A percentile compares a stretch with the other conserved stretches of the same genome.
phyloP scores from a whole-genome alignment of 2,329 filamentous ascomycete species.

The Cercospora brassicicola region DNA sequence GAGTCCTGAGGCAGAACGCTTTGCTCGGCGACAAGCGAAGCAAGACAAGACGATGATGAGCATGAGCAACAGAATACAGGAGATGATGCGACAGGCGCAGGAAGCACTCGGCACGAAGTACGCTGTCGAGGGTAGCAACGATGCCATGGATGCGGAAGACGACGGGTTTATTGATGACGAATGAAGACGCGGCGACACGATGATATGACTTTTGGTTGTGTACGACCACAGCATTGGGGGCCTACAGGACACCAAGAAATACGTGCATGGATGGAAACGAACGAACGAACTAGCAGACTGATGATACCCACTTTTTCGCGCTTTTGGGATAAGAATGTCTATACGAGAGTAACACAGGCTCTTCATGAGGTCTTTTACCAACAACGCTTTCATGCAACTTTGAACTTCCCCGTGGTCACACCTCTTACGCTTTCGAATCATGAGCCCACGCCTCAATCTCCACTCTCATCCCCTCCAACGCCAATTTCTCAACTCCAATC shows the following conservation, averaged over 20 bases:
- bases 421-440: not conserved
- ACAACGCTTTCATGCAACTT: not conserved
- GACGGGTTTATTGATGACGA: slow-evolving; percentile 38
- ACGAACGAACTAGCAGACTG: slow-evolving; percentile 3
- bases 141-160: slow-evolving; percentile 38
- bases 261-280: not conserved
- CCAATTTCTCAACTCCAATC: not conserved
- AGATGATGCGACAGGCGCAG: slow-evolving; percentile 85
- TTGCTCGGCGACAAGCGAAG: slow-evolving; percentile 68
- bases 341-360: not conserved
- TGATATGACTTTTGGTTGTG: not conserved
- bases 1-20: slow-evolving; percentile 68
- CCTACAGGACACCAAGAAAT: not conserved
- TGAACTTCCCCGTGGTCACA: not conserved
- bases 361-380: not conserved
- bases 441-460: slow-evolving; percentile 11
- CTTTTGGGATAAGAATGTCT: not conserved
- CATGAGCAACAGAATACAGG: slow-evolving; percentile 75
- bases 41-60: slow-evolving; percentile 76
- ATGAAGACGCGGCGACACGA: slow-evolving; percentile 19
- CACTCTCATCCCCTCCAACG: slow-evolving; percentile 4
- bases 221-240: not conserved
- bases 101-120: slow-evolving; percentile 68
- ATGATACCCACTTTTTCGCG: slow-evolving; percentile 16
- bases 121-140: slow-evolving; percentile 40